Evolutionary conservation across 106 monocot species (phyloP).

Genomic region (Ottelia alismoides): DNA sequence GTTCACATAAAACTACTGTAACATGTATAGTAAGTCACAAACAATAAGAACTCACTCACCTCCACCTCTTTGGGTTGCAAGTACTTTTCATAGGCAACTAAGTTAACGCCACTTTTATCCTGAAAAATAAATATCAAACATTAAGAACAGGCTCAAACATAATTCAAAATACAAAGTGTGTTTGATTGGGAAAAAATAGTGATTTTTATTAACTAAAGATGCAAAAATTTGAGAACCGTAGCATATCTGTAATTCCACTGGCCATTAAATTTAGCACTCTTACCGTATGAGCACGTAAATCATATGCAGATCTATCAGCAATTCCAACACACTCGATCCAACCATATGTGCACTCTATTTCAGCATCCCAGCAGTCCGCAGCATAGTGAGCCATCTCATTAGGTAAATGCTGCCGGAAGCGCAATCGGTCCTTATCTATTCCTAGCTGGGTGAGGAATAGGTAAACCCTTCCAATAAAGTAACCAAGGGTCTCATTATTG

Average conservation of each 20-base stretch:
- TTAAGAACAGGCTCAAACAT: no score
- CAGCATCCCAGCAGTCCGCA: slow-evolving; percentile 98
- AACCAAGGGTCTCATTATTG: slow-evolving; percentile 94
- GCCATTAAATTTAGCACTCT: no score
- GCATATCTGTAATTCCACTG: no score
- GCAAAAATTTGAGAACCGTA: no score
- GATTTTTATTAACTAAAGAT: no score
- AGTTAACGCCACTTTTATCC: slow-evolving; percentile 87
- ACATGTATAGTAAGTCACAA: no score
- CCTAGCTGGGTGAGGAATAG: slow-evolving; percentile 75
- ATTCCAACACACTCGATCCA: slow-evolving; percentile 99
- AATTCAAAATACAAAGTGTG: no score
- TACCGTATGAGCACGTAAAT: slow-evolving; percentile 83
- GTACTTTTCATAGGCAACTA: slow-evolving; percentile 92
- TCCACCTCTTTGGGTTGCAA: slow-evolving; percentile 90
- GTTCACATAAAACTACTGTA: no score
- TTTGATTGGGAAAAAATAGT: no score
- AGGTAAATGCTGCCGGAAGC: slow-evolving; percentile 85
- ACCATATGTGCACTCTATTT: slow-evolving; percentile 93
- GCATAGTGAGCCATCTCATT: slow-evolving; percentile 99
- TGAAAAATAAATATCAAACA: slow-evolving; percentile 11
- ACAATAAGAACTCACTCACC: slow-evolving; percentile 25
- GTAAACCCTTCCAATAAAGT: slow-evolving; percentile 90
- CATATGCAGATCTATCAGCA: slow-evolving; percentile 96
- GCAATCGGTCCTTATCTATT: slow-evolving; percentile 71